Percentiles rank a stretch among this genome's conserved stretches.
Conservation (phyloP, 2,329 filamentous ascomycete species). For the Massarina eburnea region DNA sequence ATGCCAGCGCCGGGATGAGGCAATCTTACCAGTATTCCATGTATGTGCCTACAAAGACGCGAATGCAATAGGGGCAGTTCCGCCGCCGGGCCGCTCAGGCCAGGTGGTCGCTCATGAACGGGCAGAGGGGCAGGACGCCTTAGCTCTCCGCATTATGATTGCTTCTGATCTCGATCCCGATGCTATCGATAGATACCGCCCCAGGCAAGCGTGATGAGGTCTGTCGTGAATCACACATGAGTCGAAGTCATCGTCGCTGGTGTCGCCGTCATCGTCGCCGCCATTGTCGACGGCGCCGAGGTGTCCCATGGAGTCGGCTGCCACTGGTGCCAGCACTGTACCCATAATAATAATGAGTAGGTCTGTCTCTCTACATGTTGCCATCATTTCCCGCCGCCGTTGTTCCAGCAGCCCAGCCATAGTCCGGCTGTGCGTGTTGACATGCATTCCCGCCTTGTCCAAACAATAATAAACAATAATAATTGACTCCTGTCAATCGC, state of each 20-base stretch:
- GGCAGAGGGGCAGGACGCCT: constrained; percentile 12
- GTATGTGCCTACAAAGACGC: too few relatives aligned
- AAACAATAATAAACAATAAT: too few relatives aligned
- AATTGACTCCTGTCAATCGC: too few relatives aligned
- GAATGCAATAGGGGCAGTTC: constrained; percentile 16
- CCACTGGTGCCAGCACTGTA: neutral
- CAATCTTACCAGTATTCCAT: constrained; percentile 22
- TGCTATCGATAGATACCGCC: constrained; percentile 13
- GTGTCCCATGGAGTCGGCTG: constrained; percentile 8
- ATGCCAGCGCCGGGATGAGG: constrained; percentile 9
- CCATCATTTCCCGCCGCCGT: too few relatives aligned
- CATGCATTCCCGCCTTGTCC: too few relatives aligned
- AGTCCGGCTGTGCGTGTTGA: too few relatives aligned
- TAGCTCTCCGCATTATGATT: constrained; percentile 38
- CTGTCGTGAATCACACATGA: neutral
- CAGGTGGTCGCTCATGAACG: constrained; percentile 1
- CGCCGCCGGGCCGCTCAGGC: constrained; percentile 17
- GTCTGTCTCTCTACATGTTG: too few relatives aligned
- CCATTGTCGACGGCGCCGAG: neutral
- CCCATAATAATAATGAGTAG: neutral
- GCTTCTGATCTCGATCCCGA: constrained; percentile 18
- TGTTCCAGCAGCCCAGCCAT: too few relatives aligned
- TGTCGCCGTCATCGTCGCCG: neutral
- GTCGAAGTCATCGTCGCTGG: neutral
- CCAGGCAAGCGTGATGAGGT: neutral